phyloP scores from a whole-genome alignment of 805 yeast genomes.

The Metschnikowia henanensis region DNA sequence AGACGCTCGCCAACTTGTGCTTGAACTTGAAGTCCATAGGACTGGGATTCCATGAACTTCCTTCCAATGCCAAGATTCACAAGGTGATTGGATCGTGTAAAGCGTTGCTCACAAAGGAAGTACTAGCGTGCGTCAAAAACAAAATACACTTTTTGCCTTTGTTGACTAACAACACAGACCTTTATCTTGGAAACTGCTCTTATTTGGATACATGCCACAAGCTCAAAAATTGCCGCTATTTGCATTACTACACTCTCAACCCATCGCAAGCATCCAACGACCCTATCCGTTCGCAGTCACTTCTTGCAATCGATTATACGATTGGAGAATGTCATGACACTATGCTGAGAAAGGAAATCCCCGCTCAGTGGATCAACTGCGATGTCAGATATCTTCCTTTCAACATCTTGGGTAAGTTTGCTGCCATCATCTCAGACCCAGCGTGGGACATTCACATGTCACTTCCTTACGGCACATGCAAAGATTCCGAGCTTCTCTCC shows the following conservation, averaged over 20 bases:
- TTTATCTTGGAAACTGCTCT: conserved; percentile 82
- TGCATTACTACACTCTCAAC: conserved; percentile 65
- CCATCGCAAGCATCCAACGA: conserved; percentile 29
- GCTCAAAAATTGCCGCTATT: conserved; percentile 72
- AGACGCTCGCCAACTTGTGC: conserved; percentile 21
- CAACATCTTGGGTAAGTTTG: conserved; percentile 71
- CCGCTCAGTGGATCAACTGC: conserved; percentile 86
- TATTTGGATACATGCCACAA: conserved; percentile 94
- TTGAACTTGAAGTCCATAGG: conserved; percentile 16
- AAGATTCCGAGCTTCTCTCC: conserved; percentile 69
- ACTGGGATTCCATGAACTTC: conserved; percentile 17
- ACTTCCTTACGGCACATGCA: conserved; percentile 72
- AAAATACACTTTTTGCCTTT: conserved; percentile 31
- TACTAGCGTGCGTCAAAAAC: conserved; percentile 15
- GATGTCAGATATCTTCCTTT: conserved; percentile 79
- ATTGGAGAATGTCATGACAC: conserved; percentile 48
- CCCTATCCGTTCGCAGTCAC: not conserved
- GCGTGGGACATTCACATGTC: conserved; percentile 98
- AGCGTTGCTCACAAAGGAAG: conserved; percentile 14
- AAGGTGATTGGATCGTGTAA: conserved; percentile 17
- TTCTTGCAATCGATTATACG: conserved; percentile 40
- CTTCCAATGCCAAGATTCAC: conserved; percentile 16
- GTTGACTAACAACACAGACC: conserved; percentile 56
- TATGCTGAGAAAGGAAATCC: conserved; percentile 34
- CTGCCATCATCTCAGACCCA: conserved; percentile 85